Evolutionary conservation across 345 rosid species (phyloP).

Genomic region (Leavenworthia alabamica): DNA sequence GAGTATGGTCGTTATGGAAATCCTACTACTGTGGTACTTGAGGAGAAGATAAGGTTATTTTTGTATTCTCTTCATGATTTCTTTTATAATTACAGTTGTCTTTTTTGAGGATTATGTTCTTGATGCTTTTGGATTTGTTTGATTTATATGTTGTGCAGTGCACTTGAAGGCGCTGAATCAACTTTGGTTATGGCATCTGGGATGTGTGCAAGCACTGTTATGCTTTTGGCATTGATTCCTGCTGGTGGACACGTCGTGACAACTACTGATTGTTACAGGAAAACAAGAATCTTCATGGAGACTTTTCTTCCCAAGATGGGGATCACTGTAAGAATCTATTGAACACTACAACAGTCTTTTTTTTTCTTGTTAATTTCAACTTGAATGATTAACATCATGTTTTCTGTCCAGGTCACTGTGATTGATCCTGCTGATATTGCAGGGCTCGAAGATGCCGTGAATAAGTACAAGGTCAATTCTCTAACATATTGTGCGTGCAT

Average conservation of each 20-base stretch:
- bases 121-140: slow-evolving; percentile 4
- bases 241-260: slow-evolving; percentile 95
- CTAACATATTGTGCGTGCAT: not conserved
- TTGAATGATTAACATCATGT: slow-evolving; percentile 10
- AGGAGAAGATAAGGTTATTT: slow-evolving; percentile 84
- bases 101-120: not conserved
- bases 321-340: slow-evolving; percentile 46
- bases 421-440: slow-evolving; percentile 91
- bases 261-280: slow-evolving; percentile 91
- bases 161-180: slow-evolving; percentile 94
- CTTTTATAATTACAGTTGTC: not conserved
- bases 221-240: slow-evolving; percentile 93
- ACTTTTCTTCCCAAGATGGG: slow-evolving; percentile 89
- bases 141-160: slow-evolving; percentile 40
- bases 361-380: not conserved
- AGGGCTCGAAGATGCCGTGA: slow-evolving; percentile 69
- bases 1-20: slow-evolving; percentile 98
- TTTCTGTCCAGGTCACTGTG: slow-evolving; percentile 68
- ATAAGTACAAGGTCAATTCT: slow-evolving; percentile 55
- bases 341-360: not conserved
- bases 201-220: slow-evolving; percentile 90
- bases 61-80: not conserved
- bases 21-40: slow-evolving; percentile 78
- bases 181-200: slow-evolving; percentile 95
- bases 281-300: slow-evolving; percentile 94